A percentile compares a stretch with the other conserved stretches of the same genome.
These are phyloP conservation scores for Candida sp. DNA, from an alignment of 1,139 yeast species.

Conservation along the genomic window DNA sequence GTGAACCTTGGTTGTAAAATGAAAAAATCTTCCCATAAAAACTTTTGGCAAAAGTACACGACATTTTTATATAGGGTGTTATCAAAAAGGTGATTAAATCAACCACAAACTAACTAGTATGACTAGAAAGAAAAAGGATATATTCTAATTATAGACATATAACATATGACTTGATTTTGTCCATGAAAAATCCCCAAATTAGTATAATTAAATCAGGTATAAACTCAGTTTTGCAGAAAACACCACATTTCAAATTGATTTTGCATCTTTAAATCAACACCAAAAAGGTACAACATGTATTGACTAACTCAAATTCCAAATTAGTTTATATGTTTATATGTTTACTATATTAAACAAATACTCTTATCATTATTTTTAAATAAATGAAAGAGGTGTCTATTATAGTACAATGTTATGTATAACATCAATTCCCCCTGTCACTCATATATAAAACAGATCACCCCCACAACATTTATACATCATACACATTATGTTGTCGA, in stretches of 20 bases:
- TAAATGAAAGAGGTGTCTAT: background rate
- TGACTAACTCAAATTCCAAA: background rate
- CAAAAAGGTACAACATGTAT: background rate
- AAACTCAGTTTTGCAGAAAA: no score
- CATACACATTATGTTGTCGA: no score
- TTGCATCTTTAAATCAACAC: no score
- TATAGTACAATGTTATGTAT: no score
- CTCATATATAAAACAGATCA: background rate
- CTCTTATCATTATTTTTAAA: background rate
- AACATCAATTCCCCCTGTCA: background rate
- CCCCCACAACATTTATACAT: background rate
- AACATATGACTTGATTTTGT: no score
- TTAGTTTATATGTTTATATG: background rate
- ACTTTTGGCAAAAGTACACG: constrained; percentile 3
- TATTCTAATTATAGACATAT: no score
- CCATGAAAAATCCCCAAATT: no score
- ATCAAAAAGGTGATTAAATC: background rate
- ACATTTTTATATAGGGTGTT: background rate
- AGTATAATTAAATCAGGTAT: no score
- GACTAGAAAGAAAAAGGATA: background rate
- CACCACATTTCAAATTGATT: no score
- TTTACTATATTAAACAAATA: background rate
- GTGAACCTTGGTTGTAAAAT: background rate
- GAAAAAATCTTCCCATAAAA: background rate
- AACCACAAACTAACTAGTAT: background rate